Evolutionary conservation across 148 eudicot genomes (phyloP).

Genomic region (Polygonum aviculare): DNA sequence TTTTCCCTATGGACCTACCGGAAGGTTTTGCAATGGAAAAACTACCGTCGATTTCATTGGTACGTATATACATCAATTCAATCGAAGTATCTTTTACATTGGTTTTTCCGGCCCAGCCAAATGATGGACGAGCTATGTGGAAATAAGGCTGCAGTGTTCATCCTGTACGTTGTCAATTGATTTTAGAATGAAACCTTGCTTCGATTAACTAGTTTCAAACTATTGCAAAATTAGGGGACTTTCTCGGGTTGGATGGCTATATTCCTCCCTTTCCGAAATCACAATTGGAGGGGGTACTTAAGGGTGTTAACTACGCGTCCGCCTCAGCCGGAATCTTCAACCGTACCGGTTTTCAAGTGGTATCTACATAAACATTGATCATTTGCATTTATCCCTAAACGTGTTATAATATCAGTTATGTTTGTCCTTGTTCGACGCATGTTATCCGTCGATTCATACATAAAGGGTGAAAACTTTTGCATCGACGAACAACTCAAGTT

Average conservation of each 20-base stretch:
- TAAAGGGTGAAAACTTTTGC: slow-evolving; percentile 18
- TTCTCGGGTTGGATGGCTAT: not conserved
- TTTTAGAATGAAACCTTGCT: too few species aligned
- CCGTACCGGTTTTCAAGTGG: not conserved
- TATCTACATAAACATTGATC: not conserved
- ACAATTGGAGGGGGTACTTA: not conserved
- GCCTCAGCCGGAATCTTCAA: not conserved
- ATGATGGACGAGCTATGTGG: too few species aligned
- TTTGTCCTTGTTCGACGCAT: not conserved
- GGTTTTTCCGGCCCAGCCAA: too few species aligned
- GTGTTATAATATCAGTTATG: too few species aligned
- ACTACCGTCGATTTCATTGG: slow-evolving; percentile 23
- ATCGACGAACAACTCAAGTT: slow-evolving; percentile 19
- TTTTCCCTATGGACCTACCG: slow-evolving; percentile 20
- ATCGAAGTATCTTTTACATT: too few species aligned
- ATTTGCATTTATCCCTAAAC: too few species aligned
- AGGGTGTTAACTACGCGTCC: not conserved
- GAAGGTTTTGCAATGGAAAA: slow-evolving; percentile 31
- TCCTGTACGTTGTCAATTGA: too few species aligned
- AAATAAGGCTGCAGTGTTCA: too few species aligned
- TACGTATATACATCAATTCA: not conserved
- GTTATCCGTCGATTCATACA: not conserved
- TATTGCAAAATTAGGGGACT: not conserved
- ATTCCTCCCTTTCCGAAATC: not conserved
- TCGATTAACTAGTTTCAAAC: not conserved